Percentiles rank a stretch among this genome's conserved stretches.
phyloP scores from a whole-genome alignment of 768 basidiomycete species.

The Pleurotus tuoliensis region DNA sequence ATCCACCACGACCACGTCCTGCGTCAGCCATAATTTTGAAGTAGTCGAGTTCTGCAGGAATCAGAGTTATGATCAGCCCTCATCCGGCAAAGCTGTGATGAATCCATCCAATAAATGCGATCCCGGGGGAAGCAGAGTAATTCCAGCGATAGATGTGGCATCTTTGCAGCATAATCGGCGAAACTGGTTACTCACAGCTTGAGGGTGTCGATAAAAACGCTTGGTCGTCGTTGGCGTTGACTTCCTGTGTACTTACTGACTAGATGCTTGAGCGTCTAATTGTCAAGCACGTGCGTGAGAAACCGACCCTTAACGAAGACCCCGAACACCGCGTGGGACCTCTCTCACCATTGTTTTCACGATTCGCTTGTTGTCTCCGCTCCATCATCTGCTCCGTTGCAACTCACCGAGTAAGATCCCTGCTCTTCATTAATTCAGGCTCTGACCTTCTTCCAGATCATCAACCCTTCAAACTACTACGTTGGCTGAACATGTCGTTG shows the following conservation, averaged over 20 bases:
- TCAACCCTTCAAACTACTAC: constrained; percentile 40
- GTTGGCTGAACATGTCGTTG: constrained; percentile 86
- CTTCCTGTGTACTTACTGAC: constrained; percentile 2
- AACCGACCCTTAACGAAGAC: constrained; percentile 4
- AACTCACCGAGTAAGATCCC: neutral
- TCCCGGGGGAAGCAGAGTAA: too few species aligned
- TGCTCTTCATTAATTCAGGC: neutral
- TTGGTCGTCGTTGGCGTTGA: constrained; percentile 1
- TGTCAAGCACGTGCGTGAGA: neutral
- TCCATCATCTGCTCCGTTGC: constrained; percentile 8
- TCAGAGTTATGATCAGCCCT: neutral
- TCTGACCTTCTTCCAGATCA: neutral
- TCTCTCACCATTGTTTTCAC: neutral
- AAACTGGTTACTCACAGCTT: constrained; percentile 5
- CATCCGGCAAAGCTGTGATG: neutral
- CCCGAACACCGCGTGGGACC: neutral
- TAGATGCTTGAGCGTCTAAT: too few species aligned
- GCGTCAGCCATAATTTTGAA: constrained; percentile 70
- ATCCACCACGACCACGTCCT: constrained; percentile 66
- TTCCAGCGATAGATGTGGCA: neutral
- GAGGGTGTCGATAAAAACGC: neutral
- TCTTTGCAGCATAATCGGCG: neutral
- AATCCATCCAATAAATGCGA: neutral
- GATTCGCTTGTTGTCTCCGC: constrained; percentile 4
- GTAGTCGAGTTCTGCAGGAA: neutral